Evolutionary conservation across 1,139 yeast genomes (phyloP).

Genomic region (Tardiomyces digboiensis): DNA sequence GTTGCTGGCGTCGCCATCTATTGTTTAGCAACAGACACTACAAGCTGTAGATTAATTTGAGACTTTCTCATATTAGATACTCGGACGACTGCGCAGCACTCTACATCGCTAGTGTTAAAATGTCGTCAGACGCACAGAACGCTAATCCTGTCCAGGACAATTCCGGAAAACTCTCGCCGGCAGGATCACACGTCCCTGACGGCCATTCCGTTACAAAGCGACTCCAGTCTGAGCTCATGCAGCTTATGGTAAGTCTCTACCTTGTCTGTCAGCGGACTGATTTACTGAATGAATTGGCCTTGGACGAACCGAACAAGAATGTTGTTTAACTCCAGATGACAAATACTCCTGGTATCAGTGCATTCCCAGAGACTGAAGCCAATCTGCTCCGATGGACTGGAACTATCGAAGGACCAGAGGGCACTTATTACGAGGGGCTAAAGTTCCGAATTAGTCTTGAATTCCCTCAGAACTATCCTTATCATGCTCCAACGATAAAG

Average conservation of each 20-base stretch:
- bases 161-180: conserved; percentile 7
- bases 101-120: too few relatives aligned
- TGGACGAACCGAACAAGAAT: neutral
- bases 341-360: conserved; percentile 40
- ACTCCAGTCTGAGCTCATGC: conserved; percentile 41
- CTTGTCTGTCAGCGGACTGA: conserved; percentile 2
- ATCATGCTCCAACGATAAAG: conserved; percentile 48
- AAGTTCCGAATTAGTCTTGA: conserved; percentile 42
- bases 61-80: too few relatives aligned
- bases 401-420: conserved; percentile 53
- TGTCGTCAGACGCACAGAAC: conserved; percentile 15
- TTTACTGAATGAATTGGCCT: neutral
- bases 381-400: conserved; percentile 53
- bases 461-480: conserved; percentile 55
- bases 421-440: conserved; percentile 49
- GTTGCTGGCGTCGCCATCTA: too few relatives aligned
- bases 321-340: conserved; percentile 24
- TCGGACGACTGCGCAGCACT: too few relatives aligned
- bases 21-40: too few relatives aligned
- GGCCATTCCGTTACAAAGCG: conserved; percentile 38
- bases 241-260: conserved; percentile 27
- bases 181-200: conserved; percentile 19
- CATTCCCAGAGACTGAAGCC: conserved; percentile 43
- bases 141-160: conserved; percentile 11
- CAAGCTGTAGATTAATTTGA: too few relatives aligned